Evolutionary conservation across 495 filamentous ascomycete genomes (phyloP).

Genomic region (Mytilinidion resinicola): DNA sequence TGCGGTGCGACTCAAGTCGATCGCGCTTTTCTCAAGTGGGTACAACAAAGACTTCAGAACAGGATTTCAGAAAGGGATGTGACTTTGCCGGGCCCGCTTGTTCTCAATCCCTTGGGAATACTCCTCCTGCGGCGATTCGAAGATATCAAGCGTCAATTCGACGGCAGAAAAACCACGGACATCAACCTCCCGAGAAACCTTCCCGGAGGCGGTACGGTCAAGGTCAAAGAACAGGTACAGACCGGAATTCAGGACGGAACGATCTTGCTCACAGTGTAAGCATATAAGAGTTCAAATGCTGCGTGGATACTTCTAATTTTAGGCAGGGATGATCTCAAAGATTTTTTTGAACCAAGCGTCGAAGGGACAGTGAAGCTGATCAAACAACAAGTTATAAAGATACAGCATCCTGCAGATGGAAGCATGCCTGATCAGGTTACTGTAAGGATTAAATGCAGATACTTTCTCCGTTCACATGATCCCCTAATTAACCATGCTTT

Average conservation of each 20-base stretch:
- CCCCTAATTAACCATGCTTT: not conserved
- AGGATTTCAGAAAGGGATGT: not conserved
- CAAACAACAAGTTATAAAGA: not conserved
- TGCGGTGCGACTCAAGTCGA: slow-evolving; percentile 35
- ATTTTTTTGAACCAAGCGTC: not conserved
- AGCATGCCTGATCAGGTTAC: not conserved
- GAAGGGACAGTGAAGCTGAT: slow-evolving; percentile 1
- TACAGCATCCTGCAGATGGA: not conserved
- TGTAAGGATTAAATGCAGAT: not conserved
- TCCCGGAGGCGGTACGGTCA: not conserved
- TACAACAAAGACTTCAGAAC: slow-evolving; percentile 4
- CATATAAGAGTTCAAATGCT: no score
- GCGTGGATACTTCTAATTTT: no score
- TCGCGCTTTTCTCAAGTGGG: slow-evolving; percentile 23
- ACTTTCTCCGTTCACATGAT: not conserved
- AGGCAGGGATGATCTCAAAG: not conserved
- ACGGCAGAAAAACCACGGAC: slow-evolving; percentile 20
- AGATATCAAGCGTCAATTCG: slow-evolving; percentile 30
- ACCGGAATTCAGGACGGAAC: no score
- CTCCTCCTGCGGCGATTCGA: slow-evolving; percentile 29
- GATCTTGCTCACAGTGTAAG: not conserved
- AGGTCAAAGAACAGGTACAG: not conserved
- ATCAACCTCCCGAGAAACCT: slow-evolving; percentile 10
- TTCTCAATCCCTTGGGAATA: slow-evolving; percentile 26
- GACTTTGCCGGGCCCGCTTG: slow-evolving; percentile 11